Base-by-base conservation (phyloP, 345 rosid species). In the Dipteronia dyeriana region DNA sequence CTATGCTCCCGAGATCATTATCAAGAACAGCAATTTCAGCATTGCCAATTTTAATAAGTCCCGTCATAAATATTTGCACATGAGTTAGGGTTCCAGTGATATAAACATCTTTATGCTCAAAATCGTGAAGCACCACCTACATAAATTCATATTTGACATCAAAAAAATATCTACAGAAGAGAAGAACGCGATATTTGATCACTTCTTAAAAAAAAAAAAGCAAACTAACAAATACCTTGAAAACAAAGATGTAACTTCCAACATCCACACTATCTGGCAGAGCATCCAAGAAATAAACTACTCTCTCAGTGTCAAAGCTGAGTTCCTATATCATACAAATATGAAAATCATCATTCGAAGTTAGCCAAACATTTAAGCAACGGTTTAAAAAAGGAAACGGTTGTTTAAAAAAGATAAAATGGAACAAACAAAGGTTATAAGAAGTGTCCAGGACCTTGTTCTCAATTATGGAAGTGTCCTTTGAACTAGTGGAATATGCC, bases 11-110 rank as follows among this genome's bases (percentile, higher is more conserved):
- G 75, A 88, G 78, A 77, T 94, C 96, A 84, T 94, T 91, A 78
- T 92, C 98, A 82, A 94, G 96, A 56, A 97, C 88, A 23, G 90
- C 83, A 59, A 94, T 86, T 86, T 90, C 97, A 56, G 96, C 87
- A 79, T 84, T 88, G 68, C 91, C 94, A 72, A 94, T 85, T 79
- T 70, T 81, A 66, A 94, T 68, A 78, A 74, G 76, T 84, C 97
- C 99, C 4, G 94, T 90, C 74, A 88, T 79, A 68, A 81, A 85
- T 66, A 94, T 72, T 43, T 90, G 91, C 51, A 94, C 88, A 66
- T 88, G 79, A 68, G 87, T 86, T 82, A 79, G 90, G 76, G 86
- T 83, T 75, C 90, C 99, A 0, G 93, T 86, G 49, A 87, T 75
- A 83, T 88, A 97, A 60, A 80, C 64, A 56, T 91, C 85, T 64